Conservation (phyloP, 1,139 yeast genomes). For the Arxiozyma slooffiae region DNA sequence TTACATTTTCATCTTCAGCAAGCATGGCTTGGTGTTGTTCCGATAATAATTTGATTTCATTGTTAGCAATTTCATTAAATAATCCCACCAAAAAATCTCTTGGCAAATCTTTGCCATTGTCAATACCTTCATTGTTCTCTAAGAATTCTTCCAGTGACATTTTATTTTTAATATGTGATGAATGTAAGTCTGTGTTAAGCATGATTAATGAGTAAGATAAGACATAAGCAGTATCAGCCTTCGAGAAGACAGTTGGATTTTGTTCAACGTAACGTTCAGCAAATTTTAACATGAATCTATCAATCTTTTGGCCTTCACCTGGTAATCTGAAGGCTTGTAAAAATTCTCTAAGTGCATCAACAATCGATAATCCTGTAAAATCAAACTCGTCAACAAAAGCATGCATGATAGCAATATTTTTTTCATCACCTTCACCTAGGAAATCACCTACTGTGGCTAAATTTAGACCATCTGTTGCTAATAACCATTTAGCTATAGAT, state of each 20-base stretch:
- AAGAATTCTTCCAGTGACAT: constrained; percentile 86
- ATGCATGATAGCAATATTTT: constrained; percentile 78
- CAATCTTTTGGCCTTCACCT: constrained; percentile 97
- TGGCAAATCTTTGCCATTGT: constrained; percentile 81
- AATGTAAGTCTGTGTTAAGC: constrained; percentile 90
- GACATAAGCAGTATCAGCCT: constrained; percentile 90
- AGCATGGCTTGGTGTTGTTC: constrained; percentile 91
- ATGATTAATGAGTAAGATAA: constrained; percentile 86
- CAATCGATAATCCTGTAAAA: constrained; percentile 58
- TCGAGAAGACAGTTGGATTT: constrained; percentile 74
- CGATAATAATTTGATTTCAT: constrained; percentile 84
- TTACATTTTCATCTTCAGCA: constrained; percentile 46
- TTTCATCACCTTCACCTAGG: constrained; percentile 80
- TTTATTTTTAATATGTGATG: constrained; percentile 71
- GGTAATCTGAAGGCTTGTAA: constrained; percentile 87
- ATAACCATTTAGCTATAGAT: constrained; percentile 64
- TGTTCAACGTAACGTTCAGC: constrained; percentile 87
- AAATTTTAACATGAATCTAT: constrained; percentile 90
- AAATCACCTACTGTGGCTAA: constrained; percentile 82
- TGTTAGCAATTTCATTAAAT: constrained; percentile 62
- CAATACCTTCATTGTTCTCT: constrained; percentile 83
- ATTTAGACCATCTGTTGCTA: constrained; percentile 73
- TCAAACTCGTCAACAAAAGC: constrained; percentile 86
- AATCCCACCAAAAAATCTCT: constrained; percentile 58
- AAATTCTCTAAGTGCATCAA: constrained; percentile 75